Conservation (phyloP, 495 filamentous ascomycete genomes). For the Cryomyces antarcticus region DNA sequence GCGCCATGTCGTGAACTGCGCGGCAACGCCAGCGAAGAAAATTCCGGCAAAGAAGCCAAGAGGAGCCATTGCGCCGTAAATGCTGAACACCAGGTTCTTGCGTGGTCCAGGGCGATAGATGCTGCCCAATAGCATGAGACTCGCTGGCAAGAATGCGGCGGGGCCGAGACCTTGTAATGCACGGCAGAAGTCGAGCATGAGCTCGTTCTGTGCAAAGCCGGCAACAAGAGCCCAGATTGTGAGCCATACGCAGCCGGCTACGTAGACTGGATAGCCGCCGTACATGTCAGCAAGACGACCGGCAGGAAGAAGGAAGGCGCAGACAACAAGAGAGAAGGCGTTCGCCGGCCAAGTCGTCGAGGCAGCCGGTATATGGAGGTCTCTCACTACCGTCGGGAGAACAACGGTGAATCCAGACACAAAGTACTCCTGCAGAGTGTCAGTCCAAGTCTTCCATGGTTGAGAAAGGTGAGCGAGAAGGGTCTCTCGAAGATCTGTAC, state of each 20-base stretch:
- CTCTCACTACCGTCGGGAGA: slow-evolving; percentile 41
- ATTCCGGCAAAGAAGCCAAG: slow-evolving; percentile 70
- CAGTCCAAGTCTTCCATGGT: neutral
- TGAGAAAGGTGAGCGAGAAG: too few relatives aligned
- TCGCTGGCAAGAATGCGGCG: slow-evolving; percentile 56
- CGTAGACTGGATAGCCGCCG: slow-evolving; percentile 55
- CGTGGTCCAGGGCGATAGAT: slow-evolving; percentile 66
- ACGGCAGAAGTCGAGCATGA: slow-evolving; percentile 56
- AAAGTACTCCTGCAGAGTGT: slow-evolving; percentile 42
- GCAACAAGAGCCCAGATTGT: slow-evolving; percentile 49
- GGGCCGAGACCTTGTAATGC: slow-evolving; percentile 65
- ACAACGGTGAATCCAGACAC: slow-evolving; percentile 75
- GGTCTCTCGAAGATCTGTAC: too few relatives aligned
- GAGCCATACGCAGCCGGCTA: slow-evolving; percentile 50
- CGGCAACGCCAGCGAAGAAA: slow-evolving; percentile 53
- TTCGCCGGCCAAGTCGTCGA: slow-evolving; percentile 62
- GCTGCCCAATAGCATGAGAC: slow-evolving; percentile 61
- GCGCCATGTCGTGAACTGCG: slow-evolving; percentile 42
- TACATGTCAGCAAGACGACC: slow-evolving; percentile 33
- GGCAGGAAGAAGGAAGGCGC: slow-evolving; percentile 55
- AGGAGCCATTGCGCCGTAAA: slow-evolving; percentile 61
- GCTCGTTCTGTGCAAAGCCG: slow-evolving; percentile 47
- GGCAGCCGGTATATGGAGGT: slow-evolving; percentile 41
- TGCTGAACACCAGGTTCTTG: slow-evolving; percentile 67
- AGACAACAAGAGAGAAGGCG: slow-evolving; percentile 54